Conservation (phyloP, 257 asterid species). For the Orobanche coerulescens region DNA sequence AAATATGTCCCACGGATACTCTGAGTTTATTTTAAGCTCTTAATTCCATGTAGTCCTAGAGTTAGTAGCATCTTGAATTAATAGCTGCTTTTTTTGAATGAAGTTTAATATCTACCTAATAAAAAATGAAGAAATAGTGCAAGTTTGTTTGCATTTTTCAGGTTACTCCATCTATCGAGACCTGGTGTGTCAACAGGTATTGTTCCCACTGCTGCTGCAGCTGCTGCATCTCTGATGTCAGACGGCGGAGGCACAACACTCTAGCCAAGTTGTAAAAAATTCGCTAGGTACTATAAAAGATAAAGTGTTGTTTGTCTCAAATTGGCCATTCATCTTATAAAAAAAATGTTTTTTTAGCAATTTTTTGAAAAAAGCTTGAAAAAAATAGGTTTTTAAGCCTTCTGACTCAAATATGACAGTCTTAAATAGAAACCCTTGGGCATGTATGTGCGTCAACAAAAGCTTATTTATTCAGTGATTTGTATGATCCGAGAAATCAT, state of each 20-base stretch:
- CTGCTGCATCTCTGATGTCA: conserved; percentile 92
- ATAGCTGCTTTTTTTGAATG: not conserved
- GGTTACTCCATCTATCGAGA: conserved; percentile 89
- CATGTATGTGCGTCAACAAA: no score
- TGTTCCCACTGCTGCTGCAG: conserved; percentile 95
- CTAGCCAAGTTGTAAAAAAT: conserved; percentile 23
- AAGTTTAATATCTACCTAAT: not conserved
- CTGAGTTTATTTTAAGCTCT: not conserved
- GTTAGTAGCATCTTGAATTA: not conserved
- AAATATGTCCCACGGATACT: not conserved
- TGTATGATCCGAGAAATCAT: no score
- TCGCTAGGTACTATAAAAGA: no score
- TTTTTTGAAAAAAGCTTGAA: no score
- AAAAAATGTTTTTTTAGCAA: no score
- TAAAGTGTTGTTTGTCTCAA: no score
- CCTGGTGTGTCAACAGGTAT: conserved; percentile 79
- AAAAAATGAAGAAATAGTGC: not conserved
- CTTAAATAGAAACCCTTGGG: no score
- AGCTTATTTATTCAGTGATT: no score
- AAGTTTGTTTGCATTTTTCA: conserved; percentile 27
- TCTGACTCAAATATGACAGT: no score
- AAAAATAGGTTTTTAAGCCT: no score
- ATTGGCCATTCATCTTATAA: no score
- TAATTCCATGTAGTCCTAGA: not conserved
- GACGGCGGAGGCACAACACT: conserved; percentile 82